A percentile compares a stretch with the other conserved stretches of the same genome.
Conservation (phyloP, 179 eudicot genomes). For the Beta corolliflora region DNA sequence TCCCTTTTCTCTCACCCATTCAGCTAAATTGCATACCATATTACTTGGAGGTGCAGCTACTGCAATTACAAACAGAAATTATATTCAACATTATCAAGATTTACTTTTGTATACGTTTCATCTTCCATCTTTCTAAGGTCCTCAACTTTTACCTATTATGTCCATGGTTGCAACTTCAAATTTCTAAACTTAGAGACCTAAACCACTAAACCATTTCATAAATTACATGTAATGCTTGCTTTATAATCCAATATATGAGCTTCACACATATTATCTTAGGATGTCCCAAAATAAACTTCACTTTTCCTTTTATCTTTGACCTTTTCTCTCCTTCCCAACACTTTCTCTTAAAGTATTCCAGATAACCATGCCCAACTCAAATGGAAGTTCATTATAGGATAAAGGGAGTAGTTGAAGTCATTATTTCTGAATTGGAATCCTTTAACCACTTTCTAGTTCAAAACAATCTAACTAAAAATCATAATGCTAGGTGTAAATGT, state of each 20-base stretch:
- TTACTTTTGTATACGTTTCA: neutral
- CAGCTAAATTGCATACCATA: neutral
- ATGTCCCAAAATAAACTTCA: neutral
- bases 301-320: neutral
- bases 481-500: neutral
- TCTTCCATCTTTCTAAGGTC: neutral
- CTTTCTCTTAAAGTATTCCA: neutral
- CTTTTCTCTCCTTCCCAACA: neutral
- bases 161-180: neutral
- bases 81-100: neutral
- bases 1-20: neutral
- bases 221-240: too few relatives aligned
- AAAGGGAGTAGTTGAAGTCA: neutral
- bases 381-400: neutral
- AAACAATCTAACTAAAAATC: conserved; percentile 1
- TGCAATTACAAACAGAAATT: neutral
- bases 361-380: neutral
- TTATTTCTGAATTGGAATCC: neutral
- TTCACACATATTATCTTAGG: neutral
- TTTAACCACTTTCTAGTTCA: too few relatives aligned
- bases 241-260: too few relatives aligned
- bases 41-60: neutral
- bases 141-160: neutral
- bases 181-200: neutral
- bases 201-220: neutral